These are phyloP conservation scores for Trametes hirsuta DNA, from an alignment of 1,284 basidiomycete species.

Conservation along the genomic window DNA sequence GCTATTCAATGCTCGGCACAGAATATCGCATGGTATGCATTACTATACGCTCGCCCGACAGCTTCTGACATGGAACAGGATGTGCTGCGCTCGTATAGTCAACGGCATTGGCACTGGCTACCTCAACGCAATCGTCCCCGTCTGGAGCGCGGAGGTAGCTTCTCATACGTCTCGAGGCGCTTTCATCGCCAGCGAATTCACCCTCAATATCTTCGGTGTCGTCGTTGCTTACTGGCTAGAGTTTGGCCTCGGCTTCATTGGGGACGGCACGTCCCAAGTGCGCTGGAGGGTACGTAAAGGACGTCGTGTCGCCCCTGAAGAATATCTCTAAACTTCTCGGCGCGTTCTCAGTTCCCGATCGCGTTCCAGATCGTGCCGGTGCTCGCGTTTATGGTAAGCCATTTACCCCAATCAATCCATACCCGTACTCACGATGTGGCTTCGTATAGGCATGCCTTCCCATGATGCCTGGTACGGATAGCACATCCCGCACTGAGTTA, in stretches of 20 bases:
- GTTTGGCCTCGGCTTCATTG: conserved; percentile 52
- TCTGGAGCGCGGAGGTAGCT: conserved; percentile 53
- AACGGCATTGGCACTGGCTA: conserved; percentile 57
- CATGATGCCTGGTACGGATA: conserved; percentile 33
- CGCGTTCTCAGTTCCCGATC: conserved; percentile 43
- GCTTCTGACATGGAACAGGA: conserved; percentile 35
- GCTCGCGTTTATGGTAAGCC: conserved; percentile 44
- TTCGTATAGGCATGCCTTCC: conserved; percentile 27
- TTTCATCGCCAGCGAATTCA: conserved; percentile 42
- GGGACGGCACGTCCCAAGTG: conserved; percentile 45
- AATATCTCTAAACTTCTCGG: conserved; percentile 24
- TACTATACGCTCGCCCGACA: not conserved
- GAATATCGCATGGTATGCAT: conserved; percentile 47
- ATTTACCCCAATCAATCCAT: not conserved
- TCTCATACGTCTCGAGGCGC: conserved; percentile 48
- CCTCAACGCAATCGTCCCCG: conserved; percentile 56
- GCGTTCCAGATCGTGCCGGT: conserved; percentile 53
- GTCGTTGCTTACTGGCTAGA: conserved; percentile 59
- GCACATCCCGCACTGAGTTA: conserved; percentile 10
- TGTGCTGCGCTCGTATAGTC: conserved; percentile 54
- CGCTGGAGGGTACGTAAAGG: conserved; percentile 45
- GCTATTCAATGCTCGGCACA: conserved; percentile 54
- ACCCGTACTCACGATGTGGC: not conserved
- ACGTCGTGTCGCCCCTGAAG: not conserved
- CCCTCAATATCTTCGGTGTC: conserved; percentile 54